These are phyloP conservation scores for Fusarium continuum DNA, from an alignment of 2,329 filamentous ascomycete genomes.

Conservation along the genomic window DNA sequence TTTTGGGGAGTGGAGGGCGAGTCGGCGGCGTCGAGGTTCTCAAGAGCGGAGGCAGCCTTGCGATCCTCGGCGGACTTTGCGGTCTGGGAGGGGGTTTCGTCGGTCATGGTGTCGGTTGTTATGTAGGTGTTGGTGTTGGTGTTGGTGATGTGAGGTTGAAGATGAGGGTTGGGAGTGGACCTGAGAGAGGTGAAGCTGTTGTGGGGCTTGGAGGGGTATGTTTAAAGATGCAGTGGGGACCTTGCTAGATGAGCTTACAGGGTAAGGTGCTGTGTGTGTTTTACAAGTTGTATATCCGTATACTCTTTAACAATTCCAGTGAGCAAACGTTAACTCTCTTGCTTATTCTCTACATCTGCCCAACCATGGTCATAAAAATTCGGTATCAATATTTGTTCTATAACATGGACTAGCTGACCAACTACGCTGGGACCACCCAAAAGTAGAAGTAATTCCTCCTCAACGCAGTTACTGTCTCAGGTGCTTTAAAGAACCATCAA, in stretches of 20 bases:
- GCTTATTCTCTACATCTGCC: too few species aligned
- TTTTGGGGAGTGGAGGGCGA: constrained; percentile 59
- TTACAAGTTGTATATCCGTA: too few species aligned
- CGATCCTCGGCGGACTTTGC: constrained; percentile 78
- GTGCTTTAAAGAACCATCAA: too few species aligned
- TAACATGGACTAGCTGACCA: too few species aligned
- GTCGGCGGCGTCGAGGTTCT: constrained; percentile 68
- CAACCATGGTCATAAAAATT: too few species aligned
- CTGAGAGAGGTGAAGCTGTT: constrained; percentile 18
- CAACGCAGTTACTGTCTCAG: too few species aligned
- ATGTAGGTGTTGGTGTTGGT: constrained; percentile 58
- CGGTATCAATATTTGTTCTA: neutral
- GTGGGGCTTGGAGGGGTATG: constrained; percentile 30
- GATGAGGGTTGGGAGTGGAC: constrained; percentile 57
- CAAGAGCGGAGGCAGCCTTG: constrained; percentile 78
- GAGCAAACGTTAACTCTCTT: too few species aligned
- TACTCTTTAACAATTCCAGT: too few species aligned
- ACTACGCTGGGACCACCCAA: too few species aligned
- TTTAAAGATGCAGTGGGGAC: neutral
- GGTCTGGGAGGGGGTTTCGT: constrained; percentile 57
- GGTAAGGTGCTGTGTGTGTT: too few species aligned
- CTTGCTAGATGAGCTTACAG: too few species aligned
- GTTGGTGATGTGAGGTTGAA: neutral
- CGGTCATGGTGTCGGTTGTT: constrained; percentile 67
- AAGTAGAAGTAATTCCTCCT: too few species aligned